Evolutionary conservation across 306 rosid species (phyloP), one percentile per base, ranked within the genome.

Genomic region (Medicago ruthenica): DNA sequence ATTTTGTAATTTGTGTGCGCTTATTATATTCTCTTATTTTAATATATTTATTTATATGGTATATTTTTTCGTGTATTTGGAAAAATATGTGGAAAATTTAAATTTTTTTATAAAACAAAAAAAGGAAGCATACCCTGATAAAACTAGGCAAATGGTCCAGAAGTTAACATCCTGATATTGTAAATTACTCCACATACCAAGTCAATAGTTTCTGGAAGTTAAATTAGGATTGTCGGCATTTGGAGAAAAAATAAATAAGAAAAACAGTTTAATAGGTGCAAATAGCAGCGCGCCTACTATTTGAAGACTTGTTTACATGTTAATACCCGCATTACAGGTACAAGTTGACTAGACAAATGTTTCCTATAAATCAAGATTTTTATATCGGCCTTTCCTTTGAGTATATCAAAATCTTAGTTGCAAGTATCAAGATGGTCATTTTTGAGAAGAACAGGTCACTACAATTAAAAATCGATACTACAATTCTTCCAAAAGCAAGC

Each of bases 401-500:
- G 71, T 53, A 40, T 42, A 66, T 40, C n/a, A 39, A 66, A 66
- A 66, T 41, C 53, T 39, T 42, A 66, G 71, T 41, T 10, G 51
- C 31, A 66, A 41, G 54, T 18, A 66, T 41, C 36, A 20, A 42
- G n/a, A 75, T 15, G 57, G 41, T 50, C 70, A 13, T 62, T 61
- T 80, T 45, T 14, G 34, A 73, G 59, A 64, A 53, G 63, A 39
- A 72, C 45, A 50, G 44, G 51, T 66, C 42, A n/a, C 34, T 60
- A 64, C 18, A 71, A 21, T 18, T 51, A 47, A 58, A 73, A 24
- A 55, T 12, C 61, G 44, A 51, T 47, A 44, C 39, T 39, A 20
- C 16, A 34, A 18, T 15, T 71, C 44, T 13, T 63, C 81, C 73
- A 39, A 64, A 64, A 70, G 41, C 70, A 74, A 13, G 44, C 21